These are phyloP conservation scores for Pseudocercospora fijiensis DNA, from an alignment of 2,329 filamentous ascomycete species.

Conservation along the genomic window DNA sequence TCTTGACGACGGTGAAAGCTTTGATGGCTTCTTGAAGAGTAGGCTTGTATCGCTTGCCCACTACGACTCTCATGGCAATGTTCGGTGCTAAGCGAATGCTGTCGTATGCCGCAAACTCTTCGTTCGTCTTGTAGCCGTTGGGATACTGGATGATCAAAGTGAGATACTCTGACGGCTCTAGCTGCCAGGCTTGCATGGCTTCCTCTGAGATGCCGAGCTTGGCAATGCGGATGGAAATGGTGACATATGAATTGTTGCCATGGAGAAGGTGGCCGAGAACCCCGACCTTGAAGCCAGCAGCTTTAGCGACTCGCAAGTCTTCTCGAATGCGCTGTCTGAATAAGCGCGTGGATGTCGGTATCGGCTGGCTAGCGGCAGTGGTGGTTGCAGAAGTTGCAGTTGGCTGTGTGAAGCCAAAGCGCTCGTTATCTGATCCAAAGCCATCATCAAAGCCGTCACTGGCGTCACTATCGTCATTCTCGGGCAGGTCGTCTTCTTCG, in stretches of 20 bases:
- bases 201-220: conserved; percentile 73
- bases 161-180: conserved; percentile 66
- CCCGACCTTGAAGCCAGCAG: conserved; percentile 69
- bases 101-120: conserved; percentile 52
- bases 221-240: conserved; percentile 66
- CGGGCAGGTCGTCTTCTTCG: conserved; percentile 39
- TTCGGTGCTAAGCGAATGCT: conserved; percentile 37
- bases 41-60: conserved; percentile 72
- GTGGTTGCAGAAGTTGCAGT: conserved; percentile 1
- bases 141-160: conserved; percentile 69
- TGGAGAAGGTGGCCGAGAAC: conserved; percentile 55
- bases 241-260: conserved; percentile 55
- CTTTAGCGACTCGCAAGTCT: conserved; percentile 62
- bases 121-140: conserved; percentile 60
- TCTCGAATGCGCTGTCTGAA: conserved; percentile 33
- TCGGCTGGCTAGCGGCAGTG: not conserved
- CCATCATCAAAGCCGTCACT: conserved; percentile 26
- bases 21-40: conserved; percentile 54
- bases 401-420: conserved; percentile 1
- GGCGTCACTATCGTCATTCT: conserved; percentile 43
- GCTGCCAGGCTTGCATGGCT: conserved; percentile 73
- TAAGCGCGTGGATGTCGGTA: conserved; percentile 3
- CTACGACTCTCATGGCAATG: conserved; percentile 66
- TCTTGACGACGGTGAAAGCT: conserved; percentile 50
- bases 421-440: conserved; percentile 11